These are phyloP conservation scores for Cymbopogon flexuosus DNA, from an alignment of 202 grass and related monocot species.

Conservation along the genomic window DNA sequence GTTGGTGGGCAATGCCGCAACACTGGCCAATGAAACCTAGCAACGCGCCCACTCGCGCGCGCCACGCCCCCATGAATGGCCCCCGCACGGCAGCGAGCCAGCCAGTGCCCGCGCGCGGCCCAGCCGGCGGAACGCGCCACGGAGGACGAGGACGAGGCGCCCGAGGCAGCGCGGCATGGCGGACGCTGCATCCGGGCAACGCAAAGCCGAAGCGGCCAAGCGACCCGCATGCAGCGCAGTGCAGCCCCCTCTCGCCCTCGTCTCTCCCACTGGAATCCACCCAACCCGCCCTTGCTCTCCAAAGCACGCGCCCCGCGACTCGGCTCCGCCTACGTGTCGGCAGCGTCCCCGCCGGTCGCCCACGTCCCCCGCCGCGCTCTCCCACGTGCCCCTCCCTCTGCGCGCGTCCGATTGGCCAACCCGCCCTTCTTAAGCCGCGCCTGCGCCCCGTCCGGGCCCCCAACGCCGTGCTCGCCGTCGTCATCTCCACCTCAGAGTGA, in stretches of 20 bases:
- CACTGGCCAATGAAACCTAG: neutral
- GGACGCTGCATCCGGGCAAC: neutral
- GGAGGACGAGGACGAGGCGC: slow-evolving; percentile 22
- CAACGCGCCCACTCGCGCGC: neutral
- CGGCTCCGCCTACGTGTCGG: slow-evolving; percentile 63
- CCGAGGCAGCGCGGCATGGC: slow-evolving; percentile 32
- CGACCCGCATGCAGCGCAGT: slow-evolving; percentile 5
- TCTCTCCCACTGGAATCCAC: neutral
- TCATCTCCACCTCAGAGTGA: neutral
- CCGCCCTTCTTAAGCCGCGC: slow-evolving; percentile 39
- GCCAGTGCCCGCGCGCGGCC: slow-evolving; percentile 14
- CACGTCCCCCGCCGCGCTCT: slow-evolving; percentile 54
- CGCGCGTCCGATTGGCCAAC: slow-evolving; percentile 69
- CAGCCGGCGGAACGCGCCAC: slow-evolving; percentile 26
- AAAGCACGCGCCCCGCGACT: slow-evolving; percentile 34
- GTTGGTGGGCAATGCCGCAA: slow-evolving; percentile 18
- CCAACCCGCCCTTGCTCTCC: neutral
- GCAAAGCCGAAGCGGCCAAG: neutral
- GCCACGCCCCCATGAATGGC: slow-evolving; percentile 4
- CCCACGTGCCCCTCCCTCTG: slow-evolving; percentile 67
- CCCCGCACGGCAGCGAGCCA: neutral
- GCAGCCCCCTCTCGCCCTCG: neutral
- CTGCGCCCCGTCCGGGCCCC: neutral
- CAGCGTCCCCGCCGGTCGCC: slow-evolving; percentile 48
- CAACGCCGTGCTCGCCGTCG: slow-evolving; percentile 29